Base-by-base conservation (phyloP, 2,329 filamentous ascomycete species). In the Penicillium carneum region DNA sequence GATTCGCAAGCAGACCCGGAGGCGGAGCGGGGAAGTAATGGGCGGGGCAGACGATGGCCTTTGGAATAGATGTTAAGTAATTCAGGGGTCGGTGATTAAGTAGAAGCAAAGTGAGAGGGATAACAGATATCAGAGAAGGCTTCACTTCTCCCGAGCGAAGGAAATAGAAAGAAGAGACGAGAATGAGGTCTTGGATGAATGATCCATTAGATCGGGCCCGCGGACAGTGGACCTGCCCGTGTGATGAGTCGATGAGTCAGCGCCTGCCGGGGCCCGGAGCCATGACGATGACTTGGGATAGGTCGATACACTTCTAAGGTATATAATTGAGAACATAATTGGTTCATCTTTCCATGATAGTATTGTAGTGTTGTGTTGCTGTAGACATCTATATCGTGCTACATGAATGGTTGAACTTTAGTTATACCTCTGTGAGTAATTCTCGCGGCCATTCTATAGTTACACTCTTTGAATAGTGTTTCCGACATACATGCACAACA, bases 11-110 rank as follows among this genome's bases (percentile, higher is more conserved):
- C 45, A 59, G 59, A 56, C 54, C 63, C 67, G 63, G 57, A 60
- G 63, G 67, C 52, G 68, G 41, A 68, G 72, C 70, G 72, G 72
- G 71, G 72, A 72, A 72, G 66, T 56, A 65, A 61, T 60, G 46
- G 49, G 62, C 47, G 58, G 59, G 61, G 63, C 54, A 64, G 63
- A 59, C 8, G 38, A 20, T 42, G 12, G 14, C 31, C 26, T 20
- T 38, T 53, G 39, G 31, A n/a, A n/a, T 8, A 43, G n/a, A 20
- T 20, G 29, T n/a, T 20, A 29, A 57, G 23, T 10, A 9, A 29
- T 23, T 2, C 9, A 29, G 20, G 5, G 34, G 3, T 26, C 3
- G 6, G 26, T 33, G 11, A 34, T 11, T 31, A 34, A 29, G 7
- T 2, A 4, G 9, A 23, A 43, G 14, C 1, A 6, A 31, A 12